phyloP scores from a whole-genome alignment of 2,329 filamentous ascomycete genomes.

The Aspergillus bombycis region DNA sequence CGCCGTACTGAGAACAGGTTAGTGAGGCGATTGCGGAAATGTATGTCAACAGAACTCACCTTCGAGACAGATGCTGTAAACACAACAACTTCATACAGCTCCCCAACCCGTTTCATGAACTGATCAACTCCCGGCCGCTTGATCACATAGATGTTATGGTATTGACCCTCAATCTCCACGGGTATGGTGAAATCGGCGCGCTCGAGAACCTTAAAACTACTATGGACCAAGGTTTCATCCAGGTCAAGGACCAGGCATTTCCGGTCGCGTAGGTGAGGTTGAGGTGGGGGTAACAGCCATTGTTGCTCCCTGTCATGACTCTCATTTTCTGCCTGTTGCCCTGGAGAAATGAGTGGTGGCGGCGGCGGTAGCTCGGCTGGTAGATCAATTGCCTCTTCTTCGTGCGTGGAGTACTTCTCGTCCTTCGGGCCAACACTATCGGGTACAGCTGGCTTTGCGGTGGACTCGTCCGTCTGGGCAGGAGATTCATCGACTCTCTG shows the following conservation, averaged over 20 bases:
- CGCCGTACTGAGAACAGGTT: slow-evolving; percentile 71
- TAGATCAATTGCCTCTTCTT: slow-evolving; percentile 46
- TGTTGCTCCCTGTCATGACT: slow-evolving; percentile 57
- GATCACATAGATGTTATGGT: slow-evolving; percentile 99
- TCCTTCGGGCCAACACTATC: slow-evolving; percentile 48
- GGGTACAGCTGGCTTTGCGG: slow-evolving; percentile 63
- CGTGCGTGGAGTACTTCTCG: slow-evolving; percentile 46
- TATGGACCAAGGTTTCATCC: slow-evolving; percentile 96
- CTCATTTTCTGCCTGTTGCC: slow-evolving; percentile 36
- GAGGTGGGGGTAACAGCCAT: slow-evolving; percentile 79
- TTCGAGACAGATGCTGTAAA: slow-evolving; percentile 99
- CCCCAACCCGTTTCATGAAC: slow-evolving; percentile 98
- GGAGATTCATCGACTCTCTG: slow-evolving; percentile 25
- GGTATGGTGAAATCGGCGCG: slow-evolving; percentile 99
- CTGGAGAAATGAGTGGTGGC: slow-evolving; percentile 52
- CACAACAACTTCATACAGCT: slow-evolving; percentile 97
- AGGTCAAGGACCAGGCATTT: slow-evolving; percentile 96
- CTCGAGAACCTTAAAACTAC: slow-evolving; percentile 98
- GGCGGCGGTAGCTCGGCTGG: slow-evolving; percentile 60
- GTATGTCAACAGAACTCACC: slow-evolving; percentile 53
- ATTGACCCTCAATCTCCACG: slow-evolving; percentile 97
- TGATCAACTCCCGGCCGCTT: slow-evolving; percentile 98
- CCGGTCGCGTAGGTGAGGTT: slow-evolving; percentile 77
- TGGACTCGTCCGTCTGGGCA: slow-evolving; percentile 61
- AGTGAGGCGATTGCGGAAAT: slow-evolving; percentile 10